Base-by-base conservation (phyloP, 148 eudicot species). In the Nepenthes gracilis region DNA sequence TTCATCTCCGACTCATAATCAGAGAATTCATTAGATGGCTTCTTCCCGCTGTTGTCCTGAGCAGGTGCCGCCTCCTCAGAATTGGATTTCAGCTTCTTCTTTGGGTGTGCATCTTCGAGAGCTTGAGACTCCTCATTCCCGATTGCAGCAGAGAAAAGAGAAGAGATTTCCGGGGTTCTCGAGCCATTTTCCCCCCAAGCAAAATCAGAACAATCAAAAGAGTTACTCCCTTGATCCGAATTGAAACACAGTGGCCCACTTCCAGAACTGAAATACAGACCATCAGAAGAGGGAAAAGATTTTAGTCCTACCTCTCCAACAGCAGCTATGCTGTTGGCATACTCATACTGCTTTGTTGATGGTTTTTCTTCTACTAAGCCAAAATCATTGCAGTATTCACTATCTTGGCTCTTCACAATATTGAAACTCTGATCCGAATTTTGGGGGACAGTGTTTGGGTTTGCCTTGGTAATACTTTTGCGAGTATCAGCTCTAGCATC, bases 151-250 rank as follows among this genome's bases (percentile, higher is more conserved):
- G 90, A 66, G 50, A 93, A 80, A 64, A 84, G 63, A 5, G 99
- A 93, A 11, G 99, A 78, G 36, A 89, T 81, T 0, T 23, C 23
- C 23, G 87, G 92, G 38, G 95, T 89, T 40, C 55, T 84, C 0
- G 79, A 68, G 37, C 69, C 69, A 56, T 75, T 77, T 43, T 84
- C 92, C 59, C 81, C 96, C 89, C 88, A 84, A 5, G 70, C 78
- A 48, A 86, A 81, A 67, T 93, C 95, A 35, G 97, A 86, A 61
- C 76, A 79, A 52, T 75, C 92, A 52, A 84, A 73, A 15, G 96
- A 88, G 77, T 93, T 81, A 34, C 92, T 86, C 23, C 83, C 94
- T 56, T 93, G 80, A 14, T 81, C 91, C n/a, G 95, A 84, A 64
- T 37, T 83, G 47, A 85, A 80, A 57, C 77, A 76, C 14, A 75